Evolutionary conservation across 2,329 filamentous ascomycete species (phyloP).

Genomic region (Achaetomium macrosporum): DNA sequence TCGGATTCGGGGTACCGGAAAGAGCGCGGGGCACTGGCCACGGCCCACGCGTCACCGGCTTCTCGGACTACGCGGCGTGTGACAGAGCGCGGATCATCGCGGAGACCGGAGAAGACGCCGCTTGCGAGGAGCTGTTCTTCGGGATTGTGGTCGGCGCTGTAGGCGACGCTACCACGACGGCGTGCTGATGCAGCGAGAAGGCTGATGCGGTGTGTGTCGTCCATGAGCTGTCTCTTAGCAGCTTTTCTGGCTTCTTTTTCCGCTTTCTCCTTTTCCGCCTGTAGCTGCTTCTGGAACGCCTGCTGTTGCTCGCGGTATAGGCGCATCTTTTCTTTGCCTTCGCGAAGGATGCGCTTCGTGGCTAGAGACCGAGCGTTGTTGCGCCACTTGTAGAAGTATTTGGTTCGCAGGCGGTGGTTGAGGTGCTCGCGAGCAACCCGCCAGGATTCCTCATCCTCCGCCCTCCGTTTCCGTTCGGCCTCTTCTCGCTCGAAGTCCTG

Average conservation of each 20-base stretch:
- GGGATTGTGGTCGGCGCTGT: slow-evolving; percentile 23
- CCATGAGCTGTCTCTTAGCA: slow-evolving; percentile 29
- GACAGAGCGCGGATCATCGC: slow-evolving; percentile 33
- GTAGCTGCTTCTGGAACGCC: slow-evolving; percentile 10
- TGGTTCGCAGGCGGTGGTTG: slow-evolving; percentile 44
- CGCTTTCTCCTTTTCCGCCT: slow-evolving; percentile 28
- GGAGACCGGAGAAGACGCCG: slow-evolving; percentile 37
- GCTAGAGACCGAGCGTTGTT: slow-evolving; percentile 42
- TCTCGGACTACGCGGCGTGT: slow-evolving; percentile 32
- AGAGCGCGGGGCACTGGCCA: slow-evolving; percentile 3
- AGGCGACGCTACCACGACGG: slow-evolving; percentile 14
- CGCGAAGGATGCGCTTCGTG: slow-evolving; percentile 44
- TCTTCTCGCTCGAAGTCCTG: slow-evolving; percentile 36
- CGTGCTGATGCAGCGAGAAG: slow-evolving; percentile 20
- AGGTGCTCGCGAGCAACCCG: slow-evolving; percentile 45
- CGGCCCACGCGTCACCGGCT: slow-evolving; percentile 7
- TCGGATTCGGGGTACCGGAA: slow-evolving; percentile 19
- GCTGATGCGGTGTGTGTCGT: slow-evolving; percentile 29
- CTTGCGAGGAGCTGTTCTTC: slow-evolving; percentile 38
- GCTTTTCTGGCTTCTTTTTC: slow-evolving; percentile 24
- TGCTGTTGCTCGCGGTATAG: slow-evolving; percentile 38
- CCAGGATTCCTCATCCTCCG: slow-evolving; percentile 44
- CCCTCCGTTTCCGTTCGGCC: slow-evolving; percentile 37
- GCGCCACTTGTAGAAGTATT: slow-evolving; percentile 54
- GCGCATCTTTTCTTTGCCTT: slow-evolving; percentile 46